phyloP scores from a whole-genome alignment of 202 grass and related monocot species.

The Saccharum hybrid region DNA sequence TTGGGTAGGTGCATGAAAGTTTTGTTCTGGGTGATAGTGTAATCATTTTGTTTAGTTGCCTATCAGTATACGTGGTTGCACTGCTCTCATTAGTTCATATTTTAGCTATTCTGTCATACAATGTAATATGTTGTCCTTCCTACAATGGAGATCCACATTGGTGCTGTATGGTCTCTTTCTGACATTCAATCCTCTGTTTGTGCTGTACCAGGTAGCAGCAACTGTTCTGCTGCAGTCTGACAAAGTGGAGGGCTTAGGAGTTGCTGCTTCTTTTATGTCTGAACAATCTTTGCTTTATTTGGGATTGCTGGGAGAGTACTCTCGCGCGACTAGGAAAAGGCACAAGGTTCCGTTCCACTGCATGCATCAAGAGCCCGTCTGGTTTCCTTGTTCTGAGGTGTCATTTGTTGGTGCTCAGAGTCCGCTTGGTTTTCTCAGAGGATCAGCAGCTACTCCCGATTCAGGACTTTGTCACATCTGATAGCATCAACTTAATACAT shows the following conservation, averaged over 20 bases:
- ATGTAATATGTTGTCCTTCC: neutral
- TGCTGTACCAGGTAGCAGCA: conserved; percentile 35
- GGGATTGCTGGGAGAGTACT: conserved; percentile 68
- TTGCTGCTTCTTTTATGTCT: conserved; percentile 67
- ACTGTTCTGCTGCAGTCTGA: conserved; percentile 45
- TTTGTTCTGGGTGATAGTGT: neutral
- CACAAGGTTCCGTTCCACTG: conserved; percentile 46
- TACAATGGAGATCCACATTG: neutral
- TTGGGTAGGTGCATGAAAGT: neutral
- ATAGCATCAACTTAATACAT: conserved; percentile 32
- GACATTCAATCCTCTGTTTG: neutral
- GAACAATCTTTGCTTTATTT: conserved; percentile 62
- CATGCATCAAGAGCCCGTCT: conserved; percentile 52
- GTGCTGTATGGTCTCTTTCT: neutral
- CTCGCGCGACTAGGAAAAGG: conserved; percentile 57
- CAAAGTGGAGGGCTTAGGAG: conserved; percentile 55
- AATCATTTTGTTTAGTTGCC: neutral
- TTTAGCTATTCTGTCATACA: neutral
- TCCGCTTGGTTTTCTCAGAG: conserved; percentile 26
- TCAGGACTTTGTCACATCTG: conserved; percentile 15
- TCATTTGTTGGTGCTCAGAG: conserved; percentile 18
- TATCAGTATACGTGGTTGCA: neutral
- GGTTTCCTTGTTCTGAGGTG: conserved; percentile 27
- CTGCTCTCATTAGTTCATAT: neutral
- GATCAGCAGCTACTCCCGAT: neutral